Percentiles rank a stretch among this genome's conserved stretches.
phyloP scores from a whole-genome alignment of 108 stramenopile genomes.

The Conticribra weissflogii region DNA sequence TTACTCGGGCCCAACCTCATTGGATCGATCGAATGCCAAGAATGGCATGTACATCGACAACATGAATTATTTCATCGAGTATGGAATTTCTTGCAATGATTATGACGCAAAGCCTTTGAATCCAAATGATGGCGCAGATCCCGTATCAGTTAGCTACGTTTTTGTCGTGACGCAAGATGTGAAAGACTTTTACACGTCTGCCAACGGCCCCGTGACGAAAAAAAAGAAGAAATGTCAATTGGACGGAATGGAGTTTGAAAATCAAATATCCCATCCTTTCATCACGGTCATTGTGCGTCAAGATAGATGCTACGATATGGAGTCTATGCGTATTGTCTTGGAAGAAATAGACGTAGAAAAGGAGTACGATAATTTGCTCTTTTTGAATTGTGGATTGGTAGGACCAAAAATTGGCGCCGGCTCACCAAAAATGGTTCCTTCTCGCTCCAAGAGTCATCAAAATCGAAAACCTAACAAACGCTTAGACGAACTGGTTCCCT shows the following conservation, averaged over 20 bases:
- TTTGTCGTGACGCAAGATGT: constrained; percentile 46
- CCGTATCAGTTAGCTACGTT: constrained; percentile 31
- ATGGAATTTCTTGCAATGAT: constrained; percentile 51
- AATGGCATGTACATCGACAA: constrained; percentile 59
- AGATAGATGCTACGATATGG: constrained; percentile 53
- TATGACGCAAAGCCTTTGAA: constrained; percentile 4
- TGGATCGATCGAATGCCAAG: constrained; percentile 43
- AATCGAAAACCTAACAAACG: constrained; percentile 1
- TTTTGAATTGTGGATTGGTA: constrained; percentile 44
- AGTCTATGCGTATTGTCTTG: constrained; percentile 32
- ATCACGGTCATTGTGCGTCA: constrained; percentile 38
- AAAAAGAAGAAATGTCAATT: too few species aligned
- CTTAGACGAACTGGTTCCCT: constrained; percentile 22
- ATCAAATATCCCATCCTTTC: background rate
- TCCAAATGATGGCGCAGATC: constrained; percentile 4
- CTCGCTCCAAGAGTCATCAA: constrained; percentile 16
- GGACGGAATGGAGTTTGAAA: too few species aligned
- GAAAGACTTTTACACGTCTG: constrained; percentile 29
- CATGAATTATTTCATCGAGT: constrained; percentile 52
- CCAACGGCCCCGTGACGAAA: constrained; percentile 29
- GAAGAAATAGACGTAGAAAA: constrained; percentile 30
- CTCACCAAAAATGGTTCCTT: constrained; percentile 31
- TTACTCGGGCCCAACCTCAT: constrained; percentile 54
- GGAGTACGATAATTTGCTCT: constrained; percentile 39
- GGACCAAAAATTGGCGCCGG: constrained; percentile 50